Evolutionary conservation across 768 basidiomycete species (phyloP).

Genomic region (Kwoniella dendrophila): DNA sequence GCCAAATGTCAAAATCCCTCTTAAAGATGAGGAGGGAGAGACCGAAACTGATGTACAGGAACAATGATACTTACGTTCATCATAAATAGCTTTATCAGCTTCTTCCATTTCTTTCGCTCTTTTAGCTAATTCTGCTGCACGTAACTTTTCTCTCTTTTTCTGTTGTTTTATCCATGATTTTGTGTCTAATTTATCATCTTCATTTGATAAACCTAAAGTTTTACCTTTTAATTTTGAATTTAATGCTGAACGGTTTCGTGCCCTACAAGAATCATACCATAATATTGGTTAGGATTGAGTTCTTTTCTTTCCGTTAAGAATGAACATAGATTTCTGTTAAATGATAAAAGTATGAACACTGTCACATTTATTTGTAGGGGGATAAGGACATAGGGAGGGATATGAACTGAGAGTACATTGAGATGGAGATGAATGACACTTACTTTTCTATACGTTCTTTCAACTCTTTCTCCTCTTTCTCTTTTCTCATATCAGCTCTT

Average conservation of each 20-base stretch:
- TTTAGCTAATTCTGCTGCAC: slow-evolving; percentile 84
- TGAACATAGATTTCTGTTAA: no score
- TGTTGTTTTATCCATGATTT: slow-evolving; percentile 86
- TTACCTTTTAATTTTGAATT: slow-evolving; percentile 86
- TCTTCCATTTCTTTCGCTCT: slow-evolving; percentile 79
- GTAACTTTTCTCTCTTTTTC: slow-evolving; percentile 66
- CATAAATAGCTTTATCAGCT: slow-evolving; percentile 82
- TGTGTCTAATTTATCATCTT: slow-evolving; percentile 65
- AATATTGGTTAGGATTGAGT: no score
- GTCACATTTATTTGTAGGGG: slow-evolving; percentile 1
- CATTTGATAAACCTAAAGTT: slow-evolving; percentile 74
- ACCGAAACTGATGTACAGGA: no score
- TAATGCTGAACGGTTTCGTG: slow-evolving; percentile 90
- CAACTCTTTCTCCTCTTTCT: slow-evolving; percentile 59
- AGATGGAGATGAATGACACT: slow-evolving; percentile 40
- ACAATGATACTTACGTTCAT: slow-evolving; percentile 69
- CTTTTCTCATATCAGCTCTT: slow-evolving; percentile 64
- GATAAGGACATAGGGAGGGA: neutral
- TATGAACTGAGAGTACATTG: neutral
- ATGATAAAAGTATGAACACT: slow-evolving; percentile 19
- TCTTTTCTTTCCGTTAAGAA: no score
- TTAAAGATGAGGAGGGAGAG: neutral
- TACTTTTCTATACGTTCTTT: slow-evolving; percentile 65
- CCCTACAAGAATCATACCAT: no score
- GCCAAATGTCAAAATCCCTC: neutral